These are phyloP conservation scores for Aspergillus sergii DNA, from an alignment of 2,329 filamentous ascomycete genomes.

Conservation along the genomic window DNA sequence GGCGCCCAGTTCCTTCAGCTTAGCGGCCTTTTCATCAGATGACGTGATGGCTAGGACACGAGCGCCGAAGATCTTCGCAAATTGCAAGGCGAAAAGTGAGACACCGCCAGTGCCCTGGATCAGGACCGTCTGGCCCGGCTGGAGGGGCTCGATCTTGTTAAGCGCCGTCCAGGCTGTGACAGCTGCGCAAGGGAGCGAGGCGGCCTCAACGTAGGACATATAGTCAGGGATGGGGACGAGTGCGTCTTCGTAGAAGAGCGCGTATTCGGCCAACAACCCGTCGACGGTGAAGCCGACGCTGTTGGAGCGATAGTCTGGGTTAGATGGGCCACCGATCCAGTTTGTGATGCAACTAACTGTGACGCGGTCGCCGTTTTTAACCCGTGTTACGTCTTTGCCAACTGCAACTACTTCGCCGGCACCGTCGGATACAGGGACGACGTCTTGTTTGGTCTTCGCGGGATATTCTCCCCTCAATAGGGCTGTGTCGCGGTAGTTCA, in stretches of 20 bases:
- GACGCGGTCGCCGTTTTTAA: constrained; percentile 4
- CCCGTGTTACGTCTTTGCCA: background rate
- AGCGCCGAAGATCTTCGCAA: constrained; percentile 48
- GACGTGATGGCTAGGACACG: constrained; percentile 47
- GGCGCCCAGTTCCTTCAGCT: constrained; percentile 55
- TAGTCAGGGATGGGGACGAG: constrained; percentile 1
- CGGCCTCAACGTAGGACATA: background rate
- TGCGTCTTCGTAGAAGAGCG: constrained; percentile 1
- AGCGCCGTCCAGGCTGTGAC: constrained; percentile 7
- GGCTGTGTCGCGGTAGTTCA: constrained; percentile 9
- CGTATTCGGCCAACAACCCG: background rate
- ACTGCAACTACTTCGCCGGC: constrained; percentile 2
- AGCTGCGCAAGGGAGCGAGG: constrained; percentile 4
- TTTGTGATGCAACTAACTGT: background rate
- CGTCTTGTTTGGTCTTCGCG: background rate
- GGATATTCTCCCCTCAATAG: constrained; percentile 1
- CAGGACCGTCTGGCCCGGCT: constrained; percentile 55
- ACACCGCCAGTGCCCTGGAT: constrained; percentile 61
- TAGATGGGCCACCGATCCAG: constrained; percentile 2
- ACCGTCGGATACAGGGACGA: background rate
- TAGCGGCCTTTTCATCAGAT: constrained; percentile 53
- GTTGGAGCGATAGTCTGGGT: background rate
- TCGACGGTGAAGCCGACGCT: background rate
- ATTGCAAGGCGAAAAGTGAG: constrained; percentile 47
- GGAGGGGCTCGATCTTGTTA: constrained; percentile 35